Conservation (phyloP, 1,284 basidiomycete genomes). For the Coniferiporia weirii region DNA sequence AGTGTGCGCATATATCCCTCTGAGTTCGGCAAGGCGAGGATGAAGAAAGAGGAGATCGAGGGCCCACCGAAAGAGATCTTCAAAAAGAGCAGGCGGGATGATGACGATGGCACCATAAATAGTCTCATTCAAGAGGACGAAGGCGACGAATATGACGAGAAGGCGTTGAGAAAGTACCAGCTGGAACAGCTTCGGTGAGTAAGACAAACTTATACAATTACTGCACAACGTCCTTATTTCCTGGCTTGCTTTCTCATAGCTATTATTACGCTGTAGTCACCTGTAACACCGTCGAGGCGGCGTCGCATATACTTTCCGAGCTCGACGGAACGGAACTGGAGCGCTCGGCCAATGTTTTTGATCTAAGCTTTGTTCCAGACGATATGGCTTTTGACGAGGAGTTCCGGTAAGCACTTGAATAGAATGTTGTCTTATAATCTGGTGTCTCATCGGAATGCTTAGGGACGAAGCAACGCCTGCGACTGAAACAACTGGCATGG, state of each 20-base stretch:
- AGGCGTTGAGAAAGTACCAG: conserved; percentile 89
- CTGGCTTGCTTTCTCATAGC: conserved; percentile 34
- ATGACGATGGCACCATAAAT: conserved; percentile 58
- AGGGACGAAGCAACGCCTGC: conserved; percentile 69
- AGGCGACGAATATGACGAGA: conserved; percentile 79
- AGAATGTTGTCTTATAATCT: conserved; percentile 18
- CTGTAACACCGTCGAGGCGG: conserved; percentile 77
- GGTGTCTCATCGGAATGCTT: conserved; percentile 1
- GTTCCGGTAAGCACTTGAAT: conserved; percentile 47
- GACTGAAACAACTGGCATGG: conserved; percentile 54
- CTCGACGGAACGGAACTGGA: conserved; percentile 96
- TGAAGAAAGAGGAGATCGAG: conserved; percentile 84
- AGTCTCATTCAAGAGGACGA: conserved; percentile 65
- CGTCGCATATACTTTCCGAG: conserved; percentile 80
- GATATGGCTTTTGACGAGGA: conserved; percentile 88
- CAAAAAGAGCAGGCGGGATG: conserved; percentile 33
- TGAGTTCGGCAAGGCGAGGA: conserved; percentile 87
- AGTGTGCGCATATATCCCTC: conserved; percentile 87
- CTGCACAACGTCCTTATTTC: not conserved
- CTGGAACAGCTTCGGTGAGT: conserved; percentile 84
- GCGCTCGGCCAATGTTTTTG: conserved; percentile 94
- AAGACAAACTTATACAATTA: not conserved
- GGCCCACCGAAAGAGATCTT: conserved; percentile 91
- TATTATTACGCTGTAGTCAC: conserved; percentile 97
- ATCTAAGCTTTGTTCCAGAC: conserved; percentile 91